phyloP scores from a whole-genome alignment of 176 grass and related monocot species.

The Oryza punctata region DNA sequence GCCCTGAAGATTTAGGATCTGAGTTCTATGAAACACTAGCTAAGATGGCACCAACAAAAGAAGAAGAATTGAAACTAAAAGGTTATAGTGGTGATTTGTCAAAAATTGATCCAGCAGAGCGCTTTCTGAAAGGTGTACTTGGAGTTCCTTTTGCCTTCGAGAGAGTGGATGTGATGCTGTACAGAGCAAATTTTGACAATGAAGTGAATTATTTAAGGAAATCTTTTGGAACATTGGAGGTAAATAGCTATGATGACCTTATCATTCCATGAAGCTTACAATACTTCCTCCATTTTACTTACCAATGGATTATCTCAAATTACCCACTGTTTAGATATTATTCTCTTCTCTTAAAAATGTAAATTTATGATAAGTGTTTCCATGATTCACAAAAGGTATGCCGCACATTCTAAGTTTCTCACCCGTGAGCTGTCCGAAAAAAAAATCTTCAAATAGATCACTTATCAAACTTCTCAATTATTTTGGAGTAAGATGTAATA shows the following conservation, averaged over 20 bases:
- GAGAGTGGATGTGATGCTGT: constrained; percentile 81
- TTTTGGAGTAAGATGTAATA: constrained; percentile 47
- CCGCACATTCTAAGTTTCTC: background rate
- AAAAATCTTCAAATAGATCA: background rate
- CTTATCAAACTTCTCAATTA: background rate
- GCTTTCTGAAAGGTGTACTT: constrained; percentile 68
- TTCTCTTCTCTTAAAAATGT: background rate
- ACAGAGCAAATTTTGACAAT: constrained; percentile 67
- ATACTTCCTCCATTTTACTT: constrained; percentile 2
- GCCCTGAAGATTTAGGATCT: constrained; percentile 44
- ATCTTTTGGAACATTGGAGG: constrained; percentile 72
- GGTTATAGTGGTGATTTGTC: constrained; percentile 55
- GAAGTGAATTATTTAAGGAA: constrained; percentile 63
- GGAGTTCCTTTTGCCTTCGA: constrained; percentile 82
- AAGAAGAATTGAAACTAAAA: constrained; percentile 67
- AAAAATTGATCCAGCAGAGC: constrained; percentile 68
- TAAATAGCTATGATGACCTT: constrained; percentile 39
- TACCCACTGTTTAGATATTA: background rate
- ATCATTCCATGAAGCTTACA: background rate
- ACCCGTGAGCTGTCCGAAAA: background rate
- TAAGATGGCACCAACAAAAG: constrained; percentile 81
- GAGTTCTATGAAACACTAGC: constrained; percentile 72
- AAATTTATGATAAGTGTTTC: background rate
- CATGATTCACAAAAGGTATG: background rate
- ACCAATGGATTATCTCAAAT: background rate